Percentiles rank a stretch among this genome's conserved stretches.
Conservation (phyloP, 495 filamentous ascomycete genomes). For the Corynascus novoguineensis region DNA sequence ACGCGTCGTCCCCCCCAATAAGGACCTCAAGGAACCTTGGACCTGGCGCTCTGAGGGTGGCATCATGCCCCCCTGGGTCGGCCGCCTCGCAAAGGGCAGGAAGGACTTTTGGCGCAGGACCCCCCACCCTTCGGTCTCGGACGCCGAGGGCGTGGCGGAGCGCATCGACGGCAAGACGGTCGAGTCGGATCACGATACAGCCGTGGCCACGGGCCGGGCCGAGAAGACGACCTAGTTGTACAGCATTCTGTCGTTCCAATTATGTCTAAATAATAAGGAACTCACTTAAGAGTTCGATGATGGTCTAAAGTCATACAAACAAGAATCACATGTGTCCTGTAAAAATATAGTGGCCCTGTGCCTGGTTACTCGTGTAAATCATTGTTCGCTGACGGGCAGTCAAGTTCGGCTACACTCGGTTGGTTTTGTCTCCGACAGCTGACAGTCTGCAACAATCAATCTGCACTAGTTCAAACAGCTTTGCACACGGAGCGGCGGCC, state of each 20-base stretch:
- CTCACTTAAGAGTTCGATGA: too few relatives aligned
- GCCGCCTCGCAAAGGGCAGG: conserved; percentile 55
- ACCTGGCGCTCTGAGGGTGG: conserved; percentile 63
- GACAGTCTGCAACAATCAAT: too few relatives aligned
- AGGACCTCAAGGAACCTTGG: conserved; percentile 69
- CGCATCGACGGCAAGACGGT: conserved; percentile 10
- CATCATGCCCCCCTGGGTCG: conserved; percentile 64
- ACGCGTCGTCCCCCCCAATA: conserved; percentile 64
- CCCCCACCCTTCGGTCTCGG: conserved; percentile 6
- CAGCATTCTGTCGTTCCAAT: too few relatives aligned
- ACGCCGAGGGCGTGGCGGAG: conserved; percentile 19
- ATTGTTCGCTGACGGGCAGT: too few relatives aligned
- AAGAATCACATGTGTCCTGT: too few relatives aligned
- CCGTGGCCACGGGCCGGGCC: neutral
- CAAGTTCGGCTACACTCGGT: too few relatives aligned
- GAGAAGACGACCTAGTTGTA: conserved; percentile 7
- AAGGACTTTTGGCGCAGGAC: conserved; percentile 31
- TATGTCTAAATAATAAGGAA: too few relatives aligned
- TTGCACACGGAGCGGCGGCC: neutral
- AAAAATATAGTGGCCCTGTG: too few relatives aligned
- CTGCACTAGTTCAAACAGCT: too few relatives aligned
- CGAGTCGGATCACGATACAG: conserved; percentile 8
- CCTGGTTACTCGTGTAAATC: too few relatives aligned
- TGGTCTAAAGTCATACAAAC: too few relatives aligned
- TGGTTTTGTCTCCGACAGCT: too few relatives aligned